Evolutionary conservation across 345 rosid species (phyloP).

Genomic region (Stellera chamaejasme): DNA sequence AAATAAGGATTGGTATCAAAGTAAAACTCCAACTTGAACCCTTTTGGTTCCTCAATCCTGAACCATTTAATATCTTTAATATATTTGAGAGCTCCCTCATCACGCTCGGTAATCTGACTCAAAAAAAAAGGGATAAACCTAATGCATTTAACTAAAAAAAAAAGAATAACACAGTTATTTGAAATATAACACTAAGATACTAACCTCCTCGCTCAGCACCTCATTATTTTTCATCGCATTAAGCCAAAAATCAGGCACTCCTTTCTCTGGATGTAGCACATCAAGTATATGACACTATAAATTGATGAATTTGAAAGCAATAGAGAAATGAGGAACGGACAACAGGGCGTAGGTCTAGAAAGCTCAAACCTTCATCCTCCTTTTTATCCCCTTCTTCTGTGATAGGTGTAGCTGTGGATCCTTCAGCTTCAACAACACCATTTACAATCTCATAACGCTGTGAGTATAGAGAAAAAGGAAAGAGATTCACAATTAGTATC

Average conservation of each 20-base stretch:
- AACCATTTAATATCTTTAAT: conserved; percentile 86
- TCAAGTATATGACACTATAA: conserved; percentile 4
- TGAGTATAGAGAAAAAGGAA: conserved; percentile 5
- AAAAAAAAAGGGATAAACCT: background rate
- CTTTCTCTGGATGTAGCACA: conserved; percentile 52
- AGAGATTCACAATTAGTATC: background rate
- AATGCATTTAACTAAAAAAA: background rate
- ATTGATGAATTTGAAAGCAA: background rate
- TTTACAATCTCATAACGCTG: conserved; percentile 93
- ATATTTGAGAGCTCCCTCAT: conserved; percentile 85
- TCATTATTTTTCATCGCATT: conserved; percentile 93
- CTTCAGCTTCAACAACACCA: conserved; percentile 69
- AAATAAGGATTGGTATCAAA: conserved; percentile 85
- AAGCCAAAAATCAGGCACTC: conserved; percentile 97
- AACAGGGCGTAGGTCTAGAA: background rate
- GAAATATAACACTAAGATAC: conserved; percentile 5
- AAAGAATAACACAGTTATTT: background rate
- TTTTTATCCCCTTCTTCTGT: conserved; percentile 50
- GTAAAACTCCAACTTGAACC: conserved; percentile 92
- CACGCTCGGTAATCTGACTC: conserved; percentile 73
- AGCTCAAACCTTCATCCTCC: conserved; percentile 44
- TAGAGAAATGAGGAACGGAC: too few species aligned
- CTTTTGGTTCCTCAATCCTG: conserved; percentile 80
- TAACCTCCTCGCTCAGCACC: conserved; percentile 77
- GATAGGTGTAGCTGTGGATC: conserved; percentile 30